These are phyloP conservation scores for Colletotrichum musae DNA, from an alignment of 2,329 filamentous ascomycete species.

Conservation along the genomic window DNA sequence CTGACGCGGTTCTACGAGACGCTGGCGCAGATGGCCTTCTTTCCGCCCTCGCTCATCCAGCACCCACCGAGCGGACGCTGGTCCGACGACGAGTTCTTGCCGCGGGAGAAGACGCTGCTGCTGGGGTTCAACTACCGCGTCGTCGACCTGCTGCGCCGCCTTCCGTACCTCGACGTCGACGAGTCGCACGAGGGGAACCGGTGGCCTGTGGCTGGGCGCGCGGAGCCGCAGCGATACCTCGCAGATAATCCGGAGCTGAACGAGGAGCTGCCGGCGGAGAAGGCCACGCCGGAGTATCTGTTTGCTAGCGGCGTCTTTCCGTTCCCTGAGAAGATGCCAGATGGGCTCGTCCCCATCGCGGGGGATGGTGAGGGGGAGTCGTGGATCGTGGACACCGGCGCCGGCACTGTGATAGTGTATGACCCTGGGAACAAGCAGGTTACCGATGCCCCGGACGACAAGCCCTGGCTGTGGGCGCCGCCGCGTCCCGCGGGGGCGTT, in stretches of 20 bases:
- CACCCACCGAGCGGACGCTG: conserved; percentile 11
- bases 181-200: conserved; percentile 14
- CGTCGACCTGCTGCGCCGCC: not conserved
- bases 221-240: conserved; percentile 10
- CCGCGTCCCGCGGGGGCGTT: conserved; percentile 13
- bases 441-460: not conserved
- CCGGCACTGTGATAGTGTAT: conserved; percentile 18
- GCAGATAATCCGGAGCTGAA: conserved; percentile 9
- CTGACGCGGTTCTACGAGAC: conserved; percentile 14
- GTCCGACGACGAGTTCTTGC: conserved; percentile 14
- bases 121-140: conserved; percentile 20
- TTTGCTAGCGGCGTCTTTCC: conserved; percentile 1
- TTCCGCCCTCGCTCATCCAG: conserved; percentile 17
- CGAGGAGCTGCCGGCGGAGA: not conserved
- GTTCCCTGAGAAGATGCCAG: conserved; percentile 19
- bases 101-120: conserved; percentile 6
- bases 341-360: conserved; percentile 7
- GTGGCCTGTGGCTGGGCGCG: conserved; percentile 14
- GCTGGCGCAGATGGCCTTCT: conserved; percentile 19
- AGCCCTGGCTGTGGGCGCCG: conserved; percentile 14
- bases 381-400: conserved; percentile 15
- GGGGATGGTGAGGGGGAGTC: not conserved
- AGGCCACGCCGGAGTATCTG: not conserved
- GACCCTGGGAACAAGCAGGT: conserved; percentile 12
- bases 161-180: conserved; percentile 16